Base-by-base conservation (phyloP, 306 rosid species). In the Casuarina equisetifolia region DNA sequence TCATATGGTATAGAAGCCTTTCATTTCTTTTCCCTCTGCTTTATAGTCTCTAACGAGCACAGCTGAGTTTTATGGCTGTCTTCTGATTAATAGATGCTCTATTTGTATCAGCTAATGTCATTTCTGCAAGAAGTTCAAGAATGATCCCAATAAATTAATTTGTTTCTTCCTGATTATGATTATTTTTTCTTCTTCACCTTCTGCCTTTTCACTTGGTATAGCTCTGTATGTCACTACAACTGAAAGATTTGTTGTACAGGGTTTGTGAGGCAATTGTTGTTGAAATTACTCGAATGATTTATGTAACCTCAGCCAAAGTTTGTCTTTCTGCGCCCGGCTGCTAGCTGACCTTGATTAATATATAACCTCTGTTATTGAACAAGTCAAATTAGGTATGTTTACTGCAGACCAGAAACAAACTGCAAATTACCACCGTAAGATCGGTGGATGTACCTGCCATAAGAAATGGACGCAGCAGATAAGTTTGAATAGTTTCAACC, bases 321-420 rank as follows among this genome's bases (percentile, higher is more conserved):
- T 83, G 72, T 75, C 61, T 76, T 49, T 50, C 70, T 70, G 55
- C 68, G 71, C 80, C 58, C 69, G 39, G 73, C 76, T 5, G n/a
- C 61, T 70, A 59, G 70, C 79, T 66, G 84, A 70, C 76, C 76
- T 76, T 74, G 53, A 75, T 42, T 50, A 76, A 78, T 71, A 72
- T 70, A 73, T 79, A 76, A 79, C 45, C 17, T 77, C 64, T 70
- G 69, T 16, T 45, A 76, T 54, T 76, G 76, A 77, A 74, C 73
- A 19, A 69, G 59, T 74, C 76, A 49, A 44, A 44, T 70, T 58
- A 54, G 67, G 51, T 58, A 53, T 79, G 76, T 59, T 35, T 71
- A 61, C 71, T 40, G 55, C 75, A 20, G 46, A 70, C 82, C 77
- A 61, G 77, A 72, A 17, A 64, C 80, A 35, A 52, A 3, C 69